Conservation (phyloP, 768 basidiomycete species). For the Leucocoprinus sp. region DNA sequence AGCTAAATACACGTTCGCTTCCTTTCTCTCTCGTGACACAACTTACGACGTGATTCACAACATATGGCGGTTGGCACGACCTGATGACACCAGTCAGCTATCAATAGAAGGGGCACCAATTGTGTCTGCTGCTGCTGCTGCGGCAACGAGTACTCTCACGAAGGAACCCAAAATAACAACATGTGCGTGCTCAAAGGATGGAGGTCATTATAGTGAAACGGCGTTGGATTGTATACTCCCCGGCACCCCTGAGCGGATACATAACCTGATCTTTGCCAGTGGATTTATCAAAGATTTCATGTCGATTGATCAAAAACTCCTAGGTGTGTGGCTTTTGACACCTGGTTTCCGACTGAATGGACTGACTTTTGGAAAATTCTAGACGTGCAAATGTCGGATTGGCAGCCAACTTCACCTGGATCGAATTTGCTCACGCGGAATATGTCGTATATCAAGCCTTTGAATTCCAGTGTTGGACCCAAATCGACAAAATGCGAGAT, state of each 20-base stretch:
- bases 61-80: slow-evolving; percentile 88
- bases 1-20: slow-evolving; percentile 89
- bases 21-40: slow-evolving; percentile 93
- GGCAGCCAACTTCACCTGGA: slow-evolving; percentile 60
- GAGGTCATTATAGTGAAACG: slow-evolving; percentile 65
- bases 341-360: not conserved
- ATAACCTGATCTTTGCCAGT: slow-evolving; percentile 93
- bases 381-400: slow-evolving; percentile 97
- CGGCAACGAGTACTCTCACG: not conserved
- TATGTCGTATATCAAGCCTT: slow-evolving; percentile 95
- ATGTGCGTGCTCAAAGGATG: slow-evolving; percentile 67
- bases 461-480: slow-evolving; percentile 82
- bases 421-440: slow-evolving; percentile 73
- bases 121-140: slow-evolving; percentile 11
- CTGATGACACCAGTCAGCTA: slow-evolving; percentile 40
- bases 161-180: slow-evolving; percentile 46
- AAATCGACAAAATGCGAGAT: slow-evolving; percentile 96
- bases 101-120: slow-evolving; percentile 24
- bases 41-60: slow-evolving; percentile 94
- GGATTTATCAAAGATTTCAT: slow-evolving; percentile 95
- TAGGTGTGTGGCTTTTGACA: slow-evolving; percentile 44
- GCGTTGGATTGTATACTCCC: slow-evolving; percentile 77
- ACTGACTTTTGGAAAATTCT: not conserved
- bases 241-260: slow-evolving; percentile 89
- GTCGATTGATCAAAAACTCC: slow-evolving; percentile 78